A percentile compares a stretch with the other conserved stretches of the same genome.
Conservation (phyloP, 331 rosid genomes). For the Erythrophleum ivorense region DNA sequence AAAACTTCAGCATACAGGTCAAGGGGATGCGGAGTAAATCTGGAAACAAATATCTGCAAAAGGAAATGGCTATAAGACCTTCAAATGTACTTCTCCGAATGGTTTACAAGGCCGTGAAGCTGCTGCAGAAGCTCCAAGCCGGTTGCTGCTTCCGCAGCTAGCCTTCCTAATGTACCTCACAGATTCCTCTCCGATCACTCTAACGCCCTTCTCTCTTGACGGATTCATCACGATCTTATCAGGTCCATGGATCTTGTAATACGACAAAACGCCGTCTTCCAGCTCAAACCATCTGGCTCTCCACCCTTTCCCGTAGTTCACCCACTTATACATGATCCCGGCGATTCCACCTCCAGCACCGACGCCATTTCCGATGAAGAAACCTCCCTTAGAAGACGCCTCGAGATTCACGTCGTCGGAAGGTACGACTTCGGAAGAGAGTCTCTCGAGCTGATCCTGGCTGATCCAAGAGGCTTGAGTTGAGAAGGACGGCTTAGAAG, state of each 20-base stretch:
- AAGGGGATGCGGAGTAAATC: no score
- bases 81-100: conserved; percentile 88
- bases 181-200: conserved; percentile 88
- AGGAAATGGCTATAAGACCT: no score
- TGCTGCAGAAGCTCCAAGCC: no score
- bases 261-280: conserved; percentile 92
- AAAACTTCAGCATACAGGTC: conserved; percentile 39
- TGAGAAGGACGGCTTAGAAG: conserved; percentile 60
- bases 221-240: conserved; percentile 83
- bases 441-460: no score
- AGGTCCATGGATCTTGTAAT: no score
- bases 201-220: conserved; percentile 72
- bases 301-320: conserved; percentile 96
- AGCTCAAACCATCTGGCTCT: conserved; percentile 88
- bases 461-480: conserved; percentile 55
- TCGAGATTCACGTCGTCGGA: no score
- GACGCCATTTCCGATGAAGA: no score
- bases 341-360: conserved; percentile 62
- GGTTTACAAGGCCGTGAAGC: conserved; percentile 69
- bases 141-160: conserved; percentile 66
- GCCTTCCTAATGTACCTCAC: conserved; percentile 68
- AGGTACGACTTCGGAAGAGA: no score
- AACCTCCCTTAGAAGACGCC: no score
- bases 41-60: no score
- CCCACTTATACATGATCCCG: conserved; percentile 93